Evolutionary conservation across 768 basidiomycete species (phyloP).

Genomic region (Obba rivulosa): DNA sequence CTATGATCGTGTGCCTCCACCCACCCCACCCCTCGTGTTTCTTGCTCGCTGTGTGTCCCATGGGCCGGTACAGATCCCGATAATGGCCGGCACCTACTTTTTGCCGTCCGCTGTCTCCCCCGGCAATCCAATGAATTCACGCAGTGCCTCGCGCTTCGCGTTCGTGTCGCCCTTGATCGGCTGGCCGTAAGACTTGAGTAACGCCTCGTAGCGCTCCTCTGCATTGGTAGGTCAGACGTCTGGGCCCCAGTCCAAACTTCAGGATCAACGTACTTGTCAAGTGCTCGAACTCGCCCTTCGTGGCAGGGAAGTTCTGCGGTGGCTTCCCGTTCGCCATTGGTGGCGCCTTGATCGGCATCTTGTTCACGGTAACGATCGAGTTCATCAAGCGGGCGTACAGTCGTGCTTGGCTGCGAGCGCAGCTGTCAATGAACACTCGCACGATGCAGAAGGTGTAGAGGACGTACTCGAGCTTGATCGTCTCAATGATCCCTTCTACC

Average conservation of each 20-base stretch:
- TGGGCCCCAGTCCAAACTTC: neutral
- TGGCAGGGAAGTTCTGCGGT: conserved; percentile 29
- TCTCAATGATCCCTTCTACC: conserved; percentile 26
- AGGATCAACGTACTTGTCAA: conserved; percentile 33
- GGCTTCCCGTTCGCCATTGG: conserved; percentile 29
- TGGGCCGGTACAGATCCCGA: too few relatives aligned
- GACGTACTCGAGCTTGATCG: conserved; percentile 31
- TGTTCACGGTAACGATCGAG: conserved; percentile 27
- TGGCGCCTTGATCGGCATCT: conserved; percentile 26
- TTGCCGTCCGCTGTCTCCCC: conserved; percentile 6
- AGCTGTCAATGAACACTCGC: neutral
- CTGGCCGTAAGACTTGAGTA: conserved; percentile 30
- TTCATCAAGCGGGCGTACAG: conserved; percentile 34
- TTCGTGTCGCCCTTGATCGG: conserved; percentile 34
- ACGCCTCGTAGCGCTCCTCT: conserved; percentile 38
- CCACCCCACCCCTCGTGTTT: too few relatives aligned
- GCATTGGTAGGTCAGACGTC: neutral
- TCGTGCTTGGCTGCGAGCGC: conserved; percentile 28
- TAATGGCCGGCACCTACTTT: too few relatives aligned
- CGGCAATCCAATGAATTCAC: conserved; percentile 32
- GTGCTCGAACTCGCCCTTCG: conserved; percentile 40
- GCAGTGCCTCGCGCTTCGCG: conserved; percentile 34
- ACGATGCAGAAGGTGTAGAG: neutral
- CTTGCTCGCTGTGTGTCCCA: too few relatives aligned
- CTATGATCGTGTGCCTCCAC: too few relatives aligned